phyloP scores from a whole-genome alignment of 192 early-diverging fungal species.

The Thamnidium elegans region DNA sequence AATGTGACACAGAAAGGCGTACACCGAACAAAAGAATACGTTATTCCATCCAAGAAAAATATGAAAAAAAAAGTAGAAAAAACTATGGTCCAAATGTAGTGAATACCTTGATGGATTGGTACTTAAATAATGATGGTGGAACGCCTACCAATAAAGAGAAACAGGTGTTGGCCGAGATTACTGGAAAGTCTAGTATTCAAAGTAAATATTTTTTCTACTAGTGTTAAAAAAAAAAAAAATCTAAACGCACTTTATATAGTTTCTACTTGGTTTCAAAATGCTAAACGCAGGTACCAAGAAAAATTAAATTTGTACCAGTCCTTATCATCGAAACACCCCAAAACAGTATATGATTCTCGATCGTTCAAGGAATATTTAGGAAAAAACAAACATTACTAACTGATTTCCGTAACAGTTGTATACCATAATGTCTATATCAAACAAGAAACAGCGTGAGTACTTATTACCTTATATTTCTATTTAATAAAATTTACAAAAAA shows the following conservation, averaged over 20 bases:
- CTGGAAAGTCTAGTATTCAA: neutral
- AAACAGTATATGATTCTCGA: neutral
- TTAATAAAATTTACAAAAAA: no score
- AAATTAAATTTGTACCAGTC: neutral
- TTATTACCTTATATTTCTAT: no score
- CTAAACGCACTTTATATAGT: neutral
- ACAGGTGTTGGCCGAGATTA: neutral
- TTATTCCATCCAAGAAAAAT: no score
- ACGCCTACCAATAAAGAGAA: neutral
- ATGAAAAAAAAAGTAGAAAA: neutral
- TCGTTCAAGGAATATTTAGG: neutral
- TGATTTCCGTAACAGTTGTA: no score
- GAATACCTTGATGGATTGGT: slow-evolving; percentile 5
- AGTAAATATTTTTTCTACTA: slow-evolving; percentile 2
- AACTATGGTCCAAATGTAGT: slow-evolving; percentile 1
- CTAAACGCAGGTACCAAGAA: neutral
- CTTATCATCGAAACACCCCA: neutral
- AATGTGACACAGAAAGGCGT: no score
- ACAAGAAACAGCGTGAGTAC: no score
- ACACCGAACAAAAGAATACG: no score
- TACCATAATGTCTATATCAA: no score
- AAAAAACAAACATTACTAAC: neutral
- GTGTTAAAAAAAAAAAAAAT: slow-evolving; percentile 1
- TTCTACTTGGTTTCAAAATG: slow-evolving; percentile 18
- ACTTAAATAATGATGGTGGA: neutral